Conservation (phyloP, 23 red algal genomes). For the Gracilaria caudata region DNA sequence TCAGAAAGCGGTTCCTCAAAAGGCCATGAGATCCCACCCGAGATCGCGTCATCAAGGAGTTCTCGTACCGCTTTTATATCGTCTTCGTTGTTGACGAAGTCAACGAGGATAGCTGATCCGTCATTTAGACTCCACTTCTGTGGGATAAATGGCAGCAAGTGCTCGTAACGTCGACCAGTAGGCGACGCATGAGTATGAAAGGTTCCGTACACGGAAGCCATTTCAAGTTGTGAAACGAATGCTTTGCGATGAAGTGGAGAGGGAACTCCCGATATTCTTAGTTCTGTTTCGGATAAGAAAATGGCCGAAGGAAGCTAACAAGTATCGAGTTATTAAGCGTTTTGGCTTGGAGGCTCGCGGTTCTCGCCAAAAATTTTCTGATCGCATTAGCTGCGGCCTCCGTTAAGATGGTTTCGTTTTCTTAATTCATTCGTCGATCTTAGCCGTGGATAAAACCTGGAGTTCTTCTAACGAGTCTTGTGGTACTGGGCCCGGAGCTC, state of each 20-base stretch:
- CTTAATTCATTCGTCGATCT: not conserved
- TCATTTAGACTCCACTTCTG: constrained; percentile 8
- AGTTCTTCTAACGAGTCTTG: constrained; percentile 79
- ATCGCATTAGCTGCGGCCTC: too few species aligned
- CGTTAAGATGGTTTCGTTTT: too few species aligned
- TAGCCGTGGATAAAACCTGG: constrained; percentile 38
- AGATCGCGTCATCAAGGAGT: constrained; percentile 48
- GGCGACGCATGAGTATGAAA: not conserved
- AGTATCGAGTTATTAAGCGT: not conserved
- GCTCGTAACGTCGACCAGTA: constrained; percentile 13
- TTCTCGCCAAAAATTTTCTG: constrained; percentile 2
- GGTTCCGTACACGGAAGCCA: constrained; percentile 51
- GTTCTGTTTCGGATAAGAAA: not conserved
- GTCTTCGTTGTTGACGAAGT: constrained; percentile 26
- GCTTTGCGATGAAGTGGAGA: not conserved
- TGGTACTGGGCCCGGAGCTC: constrained; percentile 74
- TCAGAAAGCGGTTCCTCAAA: constrained; percentile 70
- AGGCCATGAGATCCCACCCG: constrained; percentile 69
- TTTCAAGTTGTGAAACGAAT: not conserved
- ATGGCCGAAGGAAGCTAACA: not conserved
- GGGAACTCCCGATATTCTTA: not conserved
- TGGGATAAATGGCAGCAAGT: constrained; percentile 41
- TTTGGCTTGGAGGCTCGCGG: not conserved
- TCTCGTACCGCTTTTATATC: constrained; percentile 30
- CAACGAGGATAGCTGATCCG: constrained; percentile 31